phyloP scores from a whole-genome alignment of 192 early-diverging fungal species.

The Dispira parvispora region DNA sequence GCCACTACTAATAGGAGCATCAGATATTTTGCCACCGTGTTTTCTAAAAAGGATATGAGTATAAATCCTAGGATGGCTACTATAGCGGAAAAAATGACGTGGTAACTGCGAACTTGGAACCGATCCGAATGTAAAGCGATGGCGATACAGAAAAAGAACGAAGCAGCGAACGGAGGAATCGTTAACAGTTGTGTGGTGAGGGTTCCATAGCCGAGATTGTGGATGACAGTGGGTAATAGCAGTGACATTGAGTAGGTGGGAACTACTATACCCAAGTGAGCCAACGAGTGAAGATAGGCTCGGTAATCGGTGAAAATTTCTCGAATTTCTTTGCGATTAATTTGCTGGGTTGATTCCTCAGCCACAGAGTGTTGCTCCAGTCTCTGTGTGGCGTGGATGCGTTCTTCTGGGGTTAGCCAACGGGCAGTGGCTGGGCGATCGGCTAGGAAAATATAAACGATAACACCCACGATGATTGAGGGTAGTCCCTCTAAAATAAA shows the following conservation, averaged over 20 bases:
- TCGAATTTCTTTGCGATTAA: background rate
- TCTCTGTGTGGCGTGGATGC: background rate
- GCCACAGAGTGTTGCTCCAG: background rate
- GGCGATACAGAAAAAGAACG: constrained; percentile 19
- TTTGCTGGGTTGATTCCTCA: background rate
- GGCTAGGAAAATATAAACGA: constrained; percentile 33
- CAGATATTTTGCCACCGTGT: constrained; percentile 1
- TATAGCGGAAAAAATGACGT: constrained; percentile 6
- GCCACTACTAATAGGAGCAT: background rate
- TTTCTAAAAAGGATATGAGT: background rate
- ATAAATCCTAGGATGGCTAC: background rate
- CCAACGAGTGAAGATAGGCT: constrained; percentile 31
- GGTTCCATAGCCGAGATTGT: constrained; percentile 39
- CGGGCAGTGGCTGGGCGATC: constrained; percentile 16
- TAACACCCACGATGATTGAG: constrained; percentile 35
- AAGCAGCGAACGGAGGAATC: constrained; percentile 31
- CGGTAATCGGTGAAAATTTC: constrained; percentile 33
- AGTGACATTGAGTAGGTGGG: constrained; percentile 45
- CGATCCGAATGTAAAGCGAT: constrained; percentile 29
- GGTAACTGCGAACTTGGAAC: constrained; percentile 22
- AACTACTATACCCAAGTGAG: constrained; percentile 44
- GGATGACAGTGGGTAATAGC: constrained; percentile 56
- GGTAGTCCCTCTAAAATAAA: constrained; percentile 55
- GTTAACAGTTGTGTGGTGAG: constrained; percentile 32
- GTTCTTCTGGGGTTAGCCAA: background rate